A percentile compares a stretch with the other conserved stretches of the same genome.
phyloP scores from a whole-genome alignment of 331 rosid genomes.

The Prunus yedoensis region DNA sequence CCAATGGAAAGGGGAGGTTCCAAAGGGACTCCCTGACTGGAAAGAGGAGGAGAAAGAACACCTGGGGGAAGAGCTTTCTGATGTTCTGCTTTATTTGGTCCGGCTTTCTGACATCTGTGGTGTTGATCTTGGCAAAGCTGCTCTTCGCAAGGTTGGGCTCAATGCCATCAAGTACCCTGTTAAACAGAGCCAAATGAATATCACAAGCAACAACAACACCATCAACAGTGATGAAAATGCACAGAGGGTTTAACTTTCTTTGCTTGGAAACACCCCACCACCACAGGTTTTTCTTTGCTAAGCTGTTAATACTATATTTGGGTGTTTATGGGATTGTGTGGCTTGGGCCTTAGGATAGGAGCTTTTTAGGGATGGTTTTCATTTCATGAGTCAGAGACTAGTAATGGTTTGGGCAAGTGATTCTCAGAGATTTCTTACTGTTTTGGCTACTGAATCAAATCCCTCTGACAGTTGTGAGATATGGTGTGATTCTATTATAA shows the following conservation, averaged over 20 bases:
- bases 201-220: not conserved
- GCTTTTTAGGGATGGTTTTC: not conserved
- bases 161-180: conserved; percentile 56
- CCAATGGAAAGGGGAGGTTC: conserved; percentile 69
- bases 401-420: not conserved
- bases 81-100: conserved; percentile 70
- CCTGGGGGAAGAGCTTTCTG: conserved; percentile 83
- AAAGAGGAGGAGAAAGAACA: conserved; percentile 63
- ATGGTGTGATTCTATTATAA: too few species aligned
- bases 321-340: not conserved
- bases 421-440: not conserved
- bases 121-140: conserved; percentile 79
- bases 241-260: conserved; percentile 1
- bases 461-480: not conserved
- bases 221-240: not conserved
- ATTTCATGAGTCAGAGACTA: not conserved
- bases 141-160: conserved; percentile 60
- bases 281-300: not conserved
- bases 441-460: not conserved
- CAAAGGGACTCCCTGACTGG: conserved; percentile 55
- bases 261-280: not conserved
- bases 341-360: not conserved
- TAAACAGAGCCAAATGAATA: conserved; percentile 9
- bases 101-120: conserved; percentile 80
- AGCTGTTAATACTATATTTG: not conserved